Percentiles rank a stretch among this genome's conserved stretches.
phyloP scores from a whole-genome alignment of 208 protist genomes.

The Trypanosoma caninum region DNA sequence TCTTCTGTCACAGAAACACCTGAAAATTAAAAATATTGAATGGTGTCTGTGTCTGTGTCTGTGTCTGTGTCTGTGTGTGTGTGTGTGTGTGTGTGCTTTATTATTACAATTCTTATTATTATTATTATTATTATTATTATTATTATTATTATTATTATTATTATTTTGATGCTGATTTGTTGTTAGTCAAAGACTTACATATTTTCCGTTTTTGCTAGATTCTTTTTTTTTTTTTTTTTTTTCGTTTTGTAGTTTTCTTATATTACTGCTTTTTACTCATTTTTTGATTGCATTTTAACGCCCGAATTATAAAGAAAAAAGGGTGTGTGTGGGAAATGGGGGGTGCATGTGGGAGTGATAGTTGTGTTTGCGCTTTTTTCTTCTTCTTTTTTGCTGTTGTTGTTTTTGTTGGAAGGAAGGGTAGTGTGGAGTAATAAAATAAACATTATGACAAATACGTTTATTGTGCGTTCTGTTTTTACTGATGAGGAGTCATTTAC shows the following conservation, averaged over 20 bases:
- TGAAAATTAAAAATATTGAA: too few relatives aligned
- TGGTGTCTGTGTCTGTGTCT: too few relatives aligned
- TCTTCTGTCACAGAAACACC: too few relatives aligned
- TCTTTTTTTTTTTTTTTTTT: conserved; percentile 11
- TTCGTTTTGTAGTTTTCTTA: not conserved
- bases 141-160: not conserved
- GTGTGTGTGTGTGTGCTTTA: conserved; percentile 4
- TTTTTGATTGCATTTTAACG: too few relatives aligned
- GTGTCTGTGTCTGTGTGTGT: not conserved
- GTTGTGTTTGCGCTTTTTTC: not conserved
- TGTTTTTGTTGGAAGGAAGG: too few relatives aligned
- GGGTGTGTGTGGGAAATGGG: too few relatives aligned
- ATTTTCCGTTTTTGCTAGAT: too few relatives aligned
- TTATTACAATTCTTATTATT: not conserved
- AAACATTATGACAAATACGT: conserved; percentile 6
- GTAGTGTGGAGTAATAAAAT: too few relatives aligned
- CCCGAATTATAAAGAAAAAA: too few relatives aligned
- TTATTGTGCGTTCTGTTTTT: conserved; percentile 23
- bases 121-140: not conserved
- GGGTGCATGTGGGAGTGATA: too few relatives aligned
- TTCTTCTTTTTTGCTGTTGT: not conserved
- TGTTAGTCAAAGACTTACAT: not conserved
- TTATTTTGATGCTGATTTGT: not conserved
- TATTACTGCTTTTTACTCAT: too few relatives aligned
- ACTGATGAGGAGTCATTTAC: conserved; percentile 50